Evolutionary conservation across 148 eudicot species (phyloP), one percentile per base, ranked within the genome.

Genomic region (Spergularia marina): DNA sequence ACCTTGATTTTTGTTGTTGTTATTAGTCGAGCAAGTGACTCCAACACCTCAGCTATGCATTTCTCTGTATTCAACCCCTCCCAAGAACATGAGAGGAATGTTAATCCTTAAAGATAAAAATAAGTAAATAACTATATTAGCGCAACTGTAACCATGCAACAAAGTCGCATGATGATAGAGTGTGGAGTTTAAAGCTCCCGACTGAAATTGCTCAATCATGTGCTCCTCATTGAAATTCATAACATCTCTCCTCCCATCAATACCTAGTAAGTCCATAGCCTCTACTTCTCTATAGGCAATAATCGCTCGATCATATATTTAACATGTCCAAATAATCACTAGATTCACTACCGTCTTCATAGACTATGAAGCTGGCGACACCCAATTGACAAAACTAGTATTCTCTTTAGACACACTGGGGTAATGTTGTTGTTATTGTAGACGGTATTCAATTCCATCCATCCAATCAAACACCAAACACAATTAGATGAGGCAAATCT

Each of bases 1-100:
- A 89, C 97, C 98, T 94, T 91, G 53, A 85, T 79, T 80, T 85
- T 87, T 34, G 92, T 89, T 59, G 82, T 88, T 13, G 59, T 61
- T 52, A 91, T 87, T 63, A 88, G 83, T 77, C 82, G 82, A 61
- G 82, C 80, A 57, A 93, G 81, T 20, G 84, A 82, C 66, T 85
- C 87, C 71, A 93, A 67, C 79, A 91, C 81, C 60, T 68, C 75
- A 74, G 71, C 78, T 39, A 84, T 86, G 80, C 80, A 78, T 71
- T 81, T 78, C 23, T 83, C 97, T 93, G 83, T 72, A 83, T 64
- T 25, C 18, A 14, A 69, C 23, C 69, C 36, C 23, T 52, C 72
- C 74, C 57, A 70, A 9, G 51, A 71, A 39, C 13, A 54, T 15
- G 59, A 49, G 63, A 54, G 53, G 9, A 62, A 63, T 51, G 47